Conservation (phyloP, 2,329 filamentous ascomycete genomes). For the Endothia cerciana region DNA sequence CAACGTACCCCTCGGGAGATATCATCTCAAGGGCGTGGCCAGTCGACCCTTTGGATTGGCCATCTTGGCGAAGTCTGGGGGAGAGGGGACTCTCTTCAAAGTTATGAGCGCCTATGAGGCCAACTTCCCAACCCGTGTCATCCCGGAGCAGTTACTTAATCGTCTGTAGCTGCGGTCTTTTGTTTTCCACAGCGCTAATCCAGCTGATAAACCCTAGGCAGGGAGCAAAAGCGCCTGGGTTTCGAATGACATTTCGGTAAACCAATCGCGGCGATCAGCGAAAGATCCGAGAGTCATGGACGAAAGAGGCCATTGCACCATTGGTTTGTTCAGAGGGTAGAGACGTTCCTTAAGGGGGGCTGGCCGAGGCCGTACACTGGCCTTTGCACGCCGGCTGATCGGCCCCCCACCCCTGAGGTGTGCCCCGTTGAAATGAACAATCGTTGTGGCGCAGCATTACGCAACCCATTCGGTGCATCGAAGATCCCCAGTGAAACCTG, state of each 20-base stretch:
- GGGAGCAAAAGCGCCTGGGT: neutral
- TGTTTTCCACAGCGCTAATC: too few species aligned
- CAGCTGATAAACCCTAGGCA: too few species aligned
- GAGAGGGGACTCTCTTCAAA: too few species aligned
- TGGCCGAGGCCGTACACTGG: neutral
- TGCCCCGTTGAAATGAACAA: neutral
- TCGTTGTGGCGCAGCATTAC: conserved; percentile 6
- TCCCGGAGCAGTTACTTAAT: too few species aligned
- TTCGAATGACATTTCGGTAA: neutral
- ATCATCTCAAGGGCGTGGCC: too few species aligned
- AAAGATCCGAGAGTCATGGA: neutral
- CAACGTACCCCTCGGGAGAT: too few species aligned
- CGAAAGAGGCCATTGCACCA: neutral
- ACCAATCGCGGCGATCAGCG: neutral
- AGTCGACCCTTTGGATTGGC: too few species aligned
- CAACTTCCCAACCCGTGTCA: too few species aligned
- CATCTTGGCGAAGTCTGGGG: too few species aligned
- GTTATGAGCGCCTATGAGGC: too few species aligned
- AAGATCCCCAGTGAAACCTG: neutral
- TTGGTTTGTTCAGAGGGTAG: too few species aligned
- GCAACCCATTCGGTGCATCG: conserved; percentile 1
- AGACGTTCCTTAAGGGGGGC: neutral
- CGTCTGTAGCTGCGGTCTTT: too few species aligned
- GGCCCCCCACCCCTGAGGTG: neutral
- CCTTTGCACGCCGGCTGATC: neutral